Evolutionary conservation across 1,139 yeast genomes (phyloP), one percentile per base, ranked within the genome.

Genomic region (Candida albicans): DNA sequence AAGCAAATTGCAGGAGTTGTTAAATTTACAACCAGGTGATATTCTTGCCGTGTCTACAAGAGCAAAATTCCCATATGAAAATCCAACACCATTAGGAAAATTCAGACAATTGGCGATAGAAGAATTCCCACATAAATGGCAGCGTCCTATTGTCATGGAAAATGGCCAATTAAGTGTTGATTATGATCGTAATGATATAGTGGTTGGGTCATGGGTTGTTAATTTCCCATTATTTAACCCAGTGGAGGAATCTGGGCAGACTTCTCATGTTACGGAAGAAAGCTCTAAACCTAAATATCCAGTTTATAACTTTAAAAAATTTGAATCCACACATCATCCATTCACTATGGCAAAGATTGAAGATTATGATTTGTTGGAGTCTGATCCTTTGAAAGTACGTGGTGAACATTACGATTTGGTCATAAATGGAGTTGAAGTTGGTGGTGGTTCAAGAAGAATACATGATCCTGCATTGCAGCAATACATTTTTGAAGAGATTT

Each of bases 401-500:
- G 99, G 98, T n/a, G 95, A 88, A 56, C 99, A 95, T 62, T 93
- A 90, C 60, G 99, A 93, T 60, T 67, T 93, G 27, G 99, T 95
- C 0, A 72, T 95, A 33, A 93, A 93, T 57, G 99, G 99, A 1
- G 90, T 88, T 6, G 99, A 93, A 61, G 78, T 91, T 2, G 99
- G 99, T 24, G 99, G 99, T 24, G 99, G 99, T 0, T 88, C 96
- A 10, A 77, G 96, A 54, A 89, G 99, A 79, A 78, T 93, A 26
- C 99, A 93, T 61, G 96, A 90, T 59, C 74, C 93, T 0, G 73
- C 67, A 11, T 70, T 93, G 26, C 99, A 93, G 61, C 73, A 75
- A 47, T 87, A 71, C 58, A 77, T 93, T 2, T 81, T 87, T 55
- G 70, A 77, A 43, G 64, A 77, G 30, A 70, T 87, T 25, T 67